A percentile compares a stretch with the other conserved stretches of the same genome.
Conservation (phyloP, 305 asterid genomes). For the Salvia sclarea region DNA sequence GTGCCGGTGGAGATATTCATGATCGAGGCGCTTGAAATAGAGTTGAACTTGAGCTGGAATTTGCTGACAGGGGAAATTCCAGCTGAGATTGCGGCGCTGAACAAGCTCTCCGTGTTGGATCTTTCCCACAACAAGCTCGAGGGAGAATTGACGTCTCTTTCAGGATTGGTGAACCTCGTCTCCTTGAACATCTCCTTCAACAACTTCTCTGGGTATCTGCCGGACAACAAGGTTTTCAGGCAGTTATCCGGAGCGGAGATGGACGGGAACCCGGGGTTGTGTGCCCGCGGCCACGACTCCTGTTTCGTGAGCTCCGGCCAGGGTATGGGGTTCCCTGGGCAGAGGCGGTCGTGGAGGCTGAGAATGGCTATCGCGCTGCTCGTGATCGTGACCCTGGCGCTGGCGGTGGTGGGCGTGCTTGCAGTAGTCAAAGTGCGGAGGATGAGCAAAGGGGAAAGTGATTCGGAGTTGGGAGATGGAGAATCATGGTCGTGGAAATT, state of each 20-base stretch:
- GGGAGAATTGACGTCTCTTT: constrained; percentile 68
- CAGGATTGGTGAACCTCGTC: constrained; percentile 71
- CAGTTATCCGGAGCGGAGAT: constrained; percentile 63
- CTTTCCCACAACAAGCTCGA: constrained; percentile 70
- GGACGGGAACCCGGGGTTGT: constrained; percentile 66
- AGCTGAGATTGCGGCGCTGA: constrained; percentile 54
- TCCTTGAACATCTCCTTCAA: constrained; percentile 74
- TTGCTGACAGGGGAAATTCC: constrained; percentile 67
- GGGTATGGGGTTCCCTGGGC: constrained; percentile 34
- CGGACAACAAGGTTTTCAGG: constrained; percentile 74
- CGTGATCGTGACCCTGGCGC: constrained; percentile 40
- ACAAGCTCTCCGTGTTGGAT: constrained; percentile 64
- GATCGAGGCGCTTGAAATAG: constrained; percentile 70
- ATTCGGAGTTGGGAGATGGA: constrained; percentile 64
- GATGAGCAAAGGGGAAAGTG: constrained; percentile 48
- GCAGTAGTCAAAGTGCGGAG: constrained; percentile 61
- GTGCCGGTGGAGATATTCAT: constrained; percentile 61
- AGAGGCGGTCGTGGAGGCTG: constrained; percentile 57
- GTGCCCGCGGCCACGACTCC: constrained; percentile 58
- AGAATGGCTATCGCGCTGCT: constrained; percentile 63
- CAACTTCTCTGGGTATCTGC: constrained; percentile 80
- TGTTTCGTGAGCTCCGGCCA: constrained; percentile 53
- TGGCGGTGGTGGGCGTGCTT: constrained; percentile 58
- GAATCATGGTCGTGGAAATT: constrained; percentile 63
- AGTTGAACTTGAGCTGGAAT: constrained; percentile 82